These are phyloP conservation scores for Irpex rosettiformis DNA, from an alignment of 1,284 basidiomycete genomes.

Conservation along the genomic window DNA sequence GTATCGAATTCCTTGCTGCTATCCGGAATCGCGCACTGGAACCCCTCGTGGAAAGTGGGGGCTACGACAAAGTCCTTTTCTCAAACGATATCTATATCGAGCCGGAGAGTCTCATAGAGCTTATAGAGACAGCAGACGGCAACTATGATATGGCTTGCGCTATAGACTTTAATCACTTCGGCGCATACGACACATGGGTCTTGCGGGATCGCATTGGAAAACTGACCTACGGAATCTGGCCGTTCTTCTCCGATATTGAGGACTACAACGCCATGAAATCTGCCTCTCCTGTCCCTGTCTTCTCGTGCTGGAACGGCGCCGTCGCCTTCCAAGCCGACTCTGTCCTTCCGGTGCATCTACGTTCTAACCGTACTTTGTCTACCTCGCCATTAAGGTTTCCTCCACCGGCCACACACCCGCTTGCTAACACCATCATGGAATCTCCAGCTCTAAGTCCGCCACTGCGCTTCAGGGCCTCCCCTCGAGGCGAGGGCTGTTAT, in stretches of 20 bases:
- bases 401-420: conserved; percentile 26
- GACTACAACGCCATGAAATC: conserved; percentile 32
- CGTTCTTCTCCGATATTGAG: conserved; percentile 43
- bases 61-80: conserved; percentile 44
- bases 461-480: conserved; percentile 42
- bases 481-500: conserved; percentile 39
- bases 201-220: conserved; percentile 37
- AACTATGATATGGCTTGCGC: conserved; percentile 55
- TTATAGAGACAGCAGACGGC: conserved; percentile 43
- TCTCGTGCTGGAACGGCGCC: conserved; percentile 61
- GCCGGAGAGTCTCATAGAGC: conserved; percentile 41
- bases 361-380: conserved; percentile 30
- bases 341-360: conserved; percentile 34
- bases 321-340: conserved; percentile 46
- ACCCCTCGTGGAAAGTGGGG: conserved; percentile 35
- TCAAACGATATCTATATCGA: conserved; percentile 49
- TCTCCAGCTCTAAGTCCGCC: conserved; percentile 35
- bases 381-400: conserved; percentile 26
- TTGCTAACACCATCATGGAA: conserved; percentile 16
- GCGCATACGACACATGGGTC: conserved; percentile 49
- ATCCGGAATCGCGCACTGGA: conserved; percentile 44
- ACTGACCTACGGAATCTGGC: conserved; percentile 45
- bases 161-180: conserved; percentile 43
- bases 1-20: conserved; percentile 42
- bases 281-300: conserved; percentile 45